Evolutionary conservation across 495 filamentous ascomycete genomes (phyloP).

Genomic region (Podospora comata): DNA sequence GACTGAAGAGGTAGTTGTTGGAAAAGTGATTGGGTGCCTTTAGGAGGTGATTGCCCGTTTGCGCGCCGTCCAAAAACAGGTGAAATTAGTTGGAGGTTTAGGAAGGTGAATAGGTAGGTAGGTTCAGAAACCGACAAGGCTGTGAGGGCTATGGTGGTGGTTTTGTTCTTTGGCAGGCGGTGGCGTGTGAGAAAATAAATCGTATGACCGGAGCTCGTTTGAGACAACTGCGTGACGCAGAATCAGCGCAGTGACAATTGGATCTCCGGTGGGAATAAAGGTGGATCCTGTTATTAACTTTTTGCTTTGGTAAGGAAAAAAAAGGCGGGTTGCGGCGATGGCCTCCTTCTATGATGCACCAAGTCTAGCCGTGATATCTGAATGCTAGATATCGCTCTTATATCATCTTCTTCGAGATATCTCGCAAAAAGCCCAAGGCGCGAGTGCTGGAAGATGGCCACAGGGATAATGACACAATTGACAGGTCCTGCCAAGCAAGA

Average conservation of each 20-base stretch:
- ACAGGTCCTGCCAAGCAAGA: neutral
- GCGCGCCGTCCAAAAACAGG: neutral
- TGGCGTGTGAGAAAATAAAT: constrained; percentile 9
- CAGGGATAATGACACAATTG: constrained; percentile 1
- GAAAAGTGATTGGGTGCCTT: neutral
- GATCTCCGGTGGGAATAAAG: neutral
- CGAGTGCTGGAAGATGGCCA: neutral
- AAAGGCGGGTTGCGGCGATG: neutral
- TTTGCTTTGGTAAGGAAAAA: constrained; percentile 2
- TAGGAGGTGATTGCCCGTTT: neutral
- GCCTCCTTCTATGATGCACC: neutral
- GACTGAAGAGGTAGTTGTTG: neutral
- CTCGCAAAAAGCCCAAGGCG: neutral
- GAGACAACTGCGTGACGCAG: neutral
- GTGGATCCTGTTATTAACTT: neutral
- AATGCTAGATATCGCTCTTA: neutral
- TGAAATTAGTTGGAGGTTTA: neutral
- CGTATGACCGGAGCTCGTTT: neutral
- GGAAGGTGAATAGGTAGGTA: neutral
- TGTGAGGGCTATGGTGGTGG: neutral
- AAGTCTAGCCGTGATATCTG: neutral
- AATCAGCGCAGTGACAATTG: neutral
- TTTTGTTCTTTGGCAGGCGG: neutral
- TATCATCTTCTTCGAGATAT: neutral
- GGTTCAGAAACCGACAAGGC: neutral